A percentile compares a stretch with the other conserved stretches of the same genome.
Evolutionary conservation across 257 asterid genomes (phyloP).

Genomic region (Mitragyna speciosa): DNA sequence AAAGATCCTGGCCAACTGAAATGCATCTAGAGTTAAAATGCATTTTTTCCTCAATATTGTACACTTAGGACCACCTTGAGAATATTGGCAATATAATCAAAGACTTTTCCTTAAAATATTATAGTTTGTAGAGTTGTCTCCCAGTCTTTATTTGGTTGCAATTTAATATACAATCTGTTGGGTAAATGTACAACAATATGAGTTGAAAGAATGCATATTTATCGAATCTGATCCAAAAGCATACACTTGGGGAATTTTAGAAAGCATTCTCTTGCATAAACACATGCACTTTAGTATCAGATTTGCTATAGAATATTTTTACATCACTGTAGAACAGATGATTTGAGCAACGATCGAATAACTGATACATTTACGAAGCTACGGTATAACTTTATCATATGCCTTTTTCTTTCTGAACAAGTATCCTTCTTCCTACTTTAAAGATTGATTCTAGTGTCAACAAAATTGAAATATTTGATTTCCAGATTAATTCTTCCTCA

Average conservation of each 20-base stretch:
- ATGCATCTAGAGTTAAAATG: background rate
- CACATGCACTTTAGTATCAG: conserved; percentile 6
- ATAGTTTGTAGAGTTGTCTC: background rate
- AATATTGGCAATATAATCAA: background rate
- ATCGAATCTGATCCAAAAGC: conserved; percentile 22
- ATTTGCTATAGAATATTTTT: conserved; percentile 7
- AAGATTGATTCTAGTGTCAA: background rate
- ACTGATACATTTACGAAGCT: background rate
- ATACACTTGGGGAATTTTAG: background rate
- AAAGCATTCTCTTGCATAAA: conserved; percentile 14
- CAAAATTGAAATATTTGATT: background rate
- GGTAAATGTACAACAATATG: background rate
- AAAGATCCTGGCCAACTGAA: too few relatives aligned
- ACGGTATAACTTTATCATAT: background rate
- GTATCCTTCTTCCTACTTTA: background rate
- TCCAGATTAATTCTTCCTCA: background rate
- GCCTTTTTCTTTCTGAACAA: conserved; percentile 8
- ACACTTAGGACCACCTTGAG: background rate
- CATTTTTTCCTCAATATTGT: background rate
- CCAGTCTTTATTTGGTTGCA: background rate
- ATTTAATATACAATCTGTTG: background rate
- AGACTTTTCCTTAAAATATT: background rate
- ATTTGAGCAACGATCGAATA: too few relatives aligned
- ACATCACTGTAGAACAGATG: background rate
- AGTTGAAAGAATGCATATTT: conserved; percentile 11